Conservation (phyloP, 805 yeast species). For the Candida oleophila region DNA sequence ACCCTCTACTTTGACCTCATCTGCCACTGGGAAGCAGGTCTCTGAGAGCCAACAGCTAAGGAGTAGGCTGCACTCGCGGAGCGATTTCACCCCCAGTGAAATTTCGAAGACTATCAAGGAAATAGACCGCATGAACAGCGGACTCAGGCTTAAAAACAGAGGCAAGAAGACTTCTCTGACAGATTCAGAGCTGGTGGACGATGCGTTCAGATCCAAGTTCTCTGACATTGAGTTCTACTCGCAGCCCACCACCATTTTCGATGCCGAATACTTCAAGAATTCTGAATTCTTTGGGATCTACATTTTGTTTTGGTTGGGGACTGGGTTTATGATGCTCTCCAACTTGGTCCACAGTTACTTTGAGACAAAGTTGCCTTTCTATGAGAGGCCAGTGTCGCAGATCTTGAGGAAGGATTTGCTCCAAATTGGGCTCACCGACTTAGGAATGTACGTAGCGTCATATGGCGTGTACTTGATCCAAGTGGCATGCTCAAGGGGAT, state of each 20-base stretch:
- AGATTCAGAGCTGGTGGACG: neutral
- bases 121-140: neutral
- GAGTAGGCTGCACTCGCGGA: too few relatives aligned
- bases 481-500: slow-evolving; percentile 41
- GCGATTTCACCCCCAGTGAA: too few relatives aligned
- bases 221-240: slow-evolving; percentile 51
- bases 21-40: too few relatives aligned
- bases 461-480: slow-evolving; percentile 67
- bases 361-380: slow-evolving; percentile 39
- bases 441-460: slow-evolving; percentile 66
- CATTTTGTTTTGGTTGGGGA: slow-evolving; percentile 73
- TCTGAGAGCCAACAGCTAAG: too few relatives aligned
- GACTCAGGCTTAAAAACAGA: neutral
- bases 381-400: slow-evolving; percentile 53
- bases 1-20: too few relatives aligned
- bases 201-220: slow-evolving; percentile 46
- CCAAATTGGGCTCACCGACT: slow-evolving; percentile 72
- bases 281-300: slow-evolving; percentile 75
- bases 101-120: neutral
- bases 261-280: slow-evolving; percentile 42
- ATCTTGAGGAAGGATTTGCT: slow-evolving; percentile 61
- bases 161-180: neutral
- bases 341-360: slow-evolving; percentile 54
- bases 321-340: slow-evolving; percentile 54
- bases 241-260: slow-evolving; percentile 49